Conservation (phyloP, 192 early-diverging fungal species). For the Podila minutissima region DNA sequence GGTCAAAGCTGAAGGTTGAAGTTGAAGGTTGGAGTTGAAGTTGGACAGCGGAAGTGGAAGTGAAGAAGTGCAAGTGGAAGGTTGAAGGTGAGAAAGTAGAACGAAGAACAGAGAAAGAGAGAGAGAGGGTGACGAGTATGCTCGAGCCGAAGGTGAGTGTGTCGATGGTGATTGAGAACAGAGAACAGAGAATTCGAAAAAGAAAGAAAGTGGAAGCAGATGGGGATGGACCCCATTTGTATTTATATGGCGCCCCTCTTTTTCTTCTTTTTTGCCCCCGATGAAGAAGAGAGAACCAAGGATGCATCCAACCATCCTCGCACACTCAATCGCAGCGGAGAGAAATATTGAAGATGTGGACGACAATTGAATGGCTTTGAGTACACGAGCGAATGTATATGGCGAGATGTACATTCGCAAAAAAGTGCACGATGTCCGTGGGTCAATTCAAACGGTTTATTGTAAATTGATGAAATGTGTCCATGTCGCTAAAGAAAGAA, state of each 20-base stretch:
- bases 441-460: not conserved
- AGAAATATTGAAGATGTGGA: no score
- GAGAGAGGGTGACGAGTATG: no score
- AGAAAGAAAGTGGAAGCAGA: not conserved
- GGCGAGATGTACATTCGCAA: not conserved
- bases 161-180: no score
- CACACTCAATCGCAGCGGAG: no score
- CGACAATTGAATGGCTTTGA: no score
- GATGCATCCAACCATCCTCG: no score
- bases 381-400: no score
- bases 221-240: not conserved
- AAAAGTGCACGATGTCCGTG: not conserved
- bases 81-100: not conserved
- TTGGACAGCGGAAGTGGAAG: not conserved
- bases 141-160: no score
- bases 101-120: no score
- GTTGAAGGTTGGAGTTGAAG: not conserved
- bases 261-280: not conserved
- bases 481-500: not conserved
- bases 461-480: not conserved
- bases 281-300: slow-evolving; percentile 3
- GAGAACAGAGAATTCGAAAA: no score
- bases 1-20: not conserved
- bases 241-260: not conserved
- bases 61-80: not conserved